Evolutionary conservation across 2,329 filamentous ascomycete genomes (phyloP).

Genomic region (Chaetoscypha palmicola): DNA sequence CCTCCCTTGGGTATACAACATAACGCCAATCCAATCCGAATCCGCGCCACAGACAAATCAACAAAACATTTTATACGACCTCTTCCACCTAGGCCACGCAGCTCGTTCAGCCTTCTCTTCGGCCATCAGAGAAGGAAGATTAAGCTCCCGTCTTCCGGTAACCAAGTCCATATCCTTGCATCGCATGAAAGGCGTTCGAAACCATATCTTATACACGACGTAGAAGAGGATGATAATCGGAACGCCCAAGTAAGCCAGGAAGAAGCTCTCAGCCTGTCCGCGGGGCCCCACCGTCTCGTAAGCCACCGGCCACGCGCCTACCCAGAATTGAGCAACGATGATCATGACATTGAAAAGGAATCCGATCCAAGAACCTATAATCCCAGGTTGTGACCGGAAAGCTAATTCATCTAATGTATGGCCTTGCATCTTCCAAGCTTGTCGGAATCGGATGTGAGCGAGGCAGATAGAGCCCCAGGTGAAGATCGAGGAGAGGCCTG

Average conservation of each 20-base stretch:
- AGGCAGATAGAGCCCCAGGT: conserved; percentile 82
- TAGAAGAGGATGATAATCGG: conserved; percentile 65
- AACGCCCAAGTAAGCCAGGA: conserved; percentile 63
- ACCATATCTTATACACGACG: conserved; percentile 67
- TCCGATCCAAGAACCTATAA: conserved; percentile 74
- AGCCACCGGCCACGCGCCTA: conserved; percentile 68
- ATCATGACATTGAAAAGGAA: conserved; percentile 69
- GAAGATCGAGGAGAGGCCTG: conserved; percentile 66
- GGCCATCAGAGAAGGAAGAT: conserved; percentile 68
- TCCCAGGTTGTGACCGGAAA: conserved; percentile 72
- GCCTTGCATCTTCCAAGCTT: conserved; percentile 64
- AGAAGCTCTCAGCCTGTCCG: conserved; percentile 58
- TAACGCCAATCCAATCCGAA: background rate
- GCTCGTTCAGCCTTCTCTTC: conserved; percentile 72
- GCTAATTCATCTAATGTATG: conserved; percentile 70
- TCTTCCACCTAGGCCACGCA: conserved; percentile 71
- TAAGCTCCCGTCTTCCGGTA: conserved; percentile 79
- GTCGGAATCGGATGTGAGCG: conserved; percentile 86
- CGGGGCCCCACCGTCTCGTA: conserved; percentile 39
- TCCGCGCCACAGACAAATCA: conserved; percentile 31
- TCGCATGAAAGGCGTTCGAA: conserved; percentile 59
- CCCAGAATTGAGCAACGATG: conserved; percentile 81
- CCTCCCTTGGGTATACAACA: conserved; percentile 2
- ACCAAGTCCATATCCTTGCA: conserved; percentile 75
- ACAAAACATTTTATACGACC: conserved; percentile 65